These are phyloP conservation scores for Rhizophagus sp. DNA, from an alignment of 192 early-diverging fungal genomes.

Conservation along the genomic window DNA sequence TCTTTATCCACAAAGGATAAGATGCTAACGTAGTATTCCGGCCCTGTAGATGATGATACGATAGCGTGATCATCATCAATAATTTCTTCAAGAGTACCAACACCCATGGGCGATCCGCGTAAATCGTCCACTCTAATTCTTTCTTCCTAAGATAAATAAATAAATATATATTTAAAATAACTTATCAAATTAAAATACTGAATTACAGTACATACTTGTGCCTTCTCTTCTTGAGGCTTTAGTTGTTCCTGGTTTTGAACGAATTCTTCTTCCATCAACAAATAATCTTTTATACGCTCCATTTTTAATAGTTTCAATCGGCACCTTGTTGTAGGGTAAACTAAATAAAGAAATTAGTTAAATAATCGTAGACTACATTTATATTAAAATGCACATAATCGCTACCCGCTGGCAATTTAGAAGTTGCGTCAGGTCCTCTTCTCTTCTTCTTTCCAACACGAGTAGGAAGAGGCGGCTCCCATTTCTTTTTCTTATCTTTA, in stretches of 20 bases:
- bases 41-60: conserved; percentile 87
- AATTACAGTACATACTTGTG: conserved; percentile 19
- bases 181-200: background rate
- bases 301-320: conserved; percentile 96
- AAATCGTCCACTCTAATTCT: conserved; percentile 93
- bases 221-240: conserved; percentile 96
- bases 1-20: conserved; percentile 99
- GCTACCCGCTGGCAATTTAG: conserved; percentile 89
- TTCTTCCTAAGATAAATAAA: conserved; percentile 68
- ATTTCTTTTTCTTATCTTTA: conserved; percentile 93
- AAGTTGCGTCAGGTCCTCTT: conserved; percentile 86
- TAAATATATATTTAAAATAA: background rate
- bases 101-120: conserved; percentile 95
- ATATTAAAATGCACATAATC: background rate
- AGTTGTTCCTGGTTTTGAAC: conserved; percentile 98
- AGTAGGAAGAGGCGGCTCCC: conserved; percentile 98
- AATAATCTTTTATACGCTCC: conserved; percentile 97
- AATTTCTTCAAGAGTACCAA: conserved; percentile 96
- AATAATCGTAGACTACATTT: background rate
- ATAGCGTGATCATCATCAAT: conserved; percentile 99
- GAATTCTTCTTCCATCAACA: conserved; percentile 99
- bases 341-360: conserved; percentile 44
- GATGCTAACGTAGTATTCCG: conserved; percentile 97
- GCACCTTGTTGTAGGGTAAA: conserved; percentile 97
- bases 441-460: conserved; percentile 98